Evolutionary conservation across 2,329 filamentous ascomycete species (phyloP), one percentile per base, ranked within the genome.

Genomic region (Calcarisporium arbuscula): DNA sequence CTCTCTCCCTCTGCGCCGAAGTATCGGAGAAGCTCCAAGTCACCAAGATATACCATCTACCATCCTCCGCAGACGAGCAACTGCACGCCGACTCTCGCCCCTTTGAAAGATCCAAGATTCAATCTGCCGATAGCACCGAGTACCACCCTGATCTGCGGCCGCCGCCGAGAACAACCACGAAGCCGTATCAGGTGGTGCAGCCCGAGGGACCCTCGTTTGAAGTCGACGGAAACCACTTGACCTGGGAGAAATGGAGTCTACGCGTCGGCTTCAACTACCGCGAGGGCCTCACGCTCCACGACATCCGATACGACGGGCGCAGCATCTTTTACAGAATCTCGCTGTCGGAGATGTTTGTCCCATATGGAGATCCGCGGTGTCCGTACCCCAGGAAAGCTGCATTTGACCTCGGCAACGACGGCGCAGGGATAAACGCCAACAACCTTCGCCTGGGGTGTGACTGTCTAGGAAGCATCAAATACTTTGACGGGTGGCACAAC

Each of bases 381-480:
- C 79, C 79, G 0, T 83, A 47, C 49, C 76, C 77, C 14, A 67
- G 78, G 16, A 85, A 85, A 50, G 72, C 75, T 12, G 81, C 80
- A 0, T 85, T 85, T 42, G 81, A 85, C 45, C 73, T 84, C 39
- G 81, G 81, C 2, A 77, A 83, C 37, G 77, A 73, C 18, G 80
- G 79, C 9, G 71, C 74, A 5, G 80, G 80, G 1, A 67, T 75
- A 42, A 75, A 68, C 32, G 75, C 78, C 15, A 85, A 85, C 53
- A 82, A 82, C 39, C 64, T 85, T 2, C 60, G 63, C 2, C 64
- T 84, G 1, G 80, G 80, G 7, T 84, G 80, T 38, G 80, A 84
- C 48, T 77, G 79, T 45, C 64, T 83, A 3, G 33, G 33, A 5
- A 12, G 17, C 10, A 81, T 82, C 49, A 54, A 56, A 10, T 63